These are phyloP conservation scores for Echria macrotheca DNA, from an alignment of 495 filamentous ascomycete species.

Conservation along the genomic window DNA sequence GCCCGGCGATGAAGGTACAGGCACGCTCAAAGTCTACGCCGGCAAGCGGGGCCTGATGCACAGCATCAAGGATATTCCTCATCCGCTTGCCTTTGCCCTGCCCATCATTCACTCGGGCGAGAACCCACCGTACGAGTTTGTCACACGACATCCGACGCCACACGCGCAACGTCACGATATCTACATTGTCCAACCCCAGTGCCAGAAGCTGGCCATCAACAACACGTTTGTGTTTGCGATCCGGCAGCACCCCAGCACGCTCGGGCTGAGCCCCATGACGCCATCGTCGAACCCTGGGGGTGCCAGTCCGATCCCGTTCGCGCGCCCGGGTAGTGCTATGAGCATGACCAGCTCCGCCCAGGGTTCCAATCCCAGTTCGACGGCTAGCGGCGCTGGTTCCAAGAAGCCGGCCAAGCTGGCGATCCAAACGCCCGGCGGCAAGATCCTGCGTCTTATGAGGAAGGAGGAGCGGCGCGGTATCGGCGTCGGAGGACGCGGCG, in stretches of 20 bases:
- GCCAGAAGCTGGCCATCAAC: slow-evolving; percentile 75
- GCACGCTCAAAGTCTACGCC: slow-evolving; percentile 84
- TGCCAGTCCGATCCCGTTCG: slow-evolving; percentile 63
- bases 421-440: slow-evolving; percentile 91
- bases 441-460: slow-evolving; percentile 83
- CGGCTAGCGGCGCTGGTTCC: slow-evolving; percentile 31
- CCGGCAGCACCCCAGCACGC: slow-evolving; percentile 79
- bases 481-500: slow-evolving; percentile 32
- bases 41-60: slow-evolving; percentile 94
- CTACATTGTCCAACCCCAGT: slow-evolving; percentile 94
- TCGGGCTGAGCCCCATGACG: slow-evolving; percentile 25
- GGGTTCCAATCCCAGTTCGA: slow-evolving; percentile 50
- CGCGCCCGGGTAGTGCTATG: slow-evolving; percentile 72
- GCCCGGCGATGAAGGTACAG: slow-evolving; percentile 84
- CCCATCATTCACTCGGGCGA: slow-evolving; percentile 85
- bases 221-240: slow-evolving; percentile 98
- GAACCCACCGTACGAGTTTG: slow-evolving; percentile 90
- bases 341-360: slow-evolving; percentile 66
- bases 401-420: slow-evolving; percentile 93
- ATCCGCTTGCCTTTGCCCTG: slow-evolving; percentile 83
- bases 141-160: slow-evolving; percentile 89
- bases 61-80: slow-evolving; percentile 87
- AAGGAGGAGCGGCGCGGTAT: slow-evolving; percentile 67
- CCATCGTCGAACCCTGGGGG: slow-evolving; percentile 49
- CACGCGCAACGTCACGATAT: slow-evolving; percentile 95